phyloP scores from a whole-genome alignment of 2,329 filamentous ascomycete genomes.

The Penicillium expansum region DNA sequence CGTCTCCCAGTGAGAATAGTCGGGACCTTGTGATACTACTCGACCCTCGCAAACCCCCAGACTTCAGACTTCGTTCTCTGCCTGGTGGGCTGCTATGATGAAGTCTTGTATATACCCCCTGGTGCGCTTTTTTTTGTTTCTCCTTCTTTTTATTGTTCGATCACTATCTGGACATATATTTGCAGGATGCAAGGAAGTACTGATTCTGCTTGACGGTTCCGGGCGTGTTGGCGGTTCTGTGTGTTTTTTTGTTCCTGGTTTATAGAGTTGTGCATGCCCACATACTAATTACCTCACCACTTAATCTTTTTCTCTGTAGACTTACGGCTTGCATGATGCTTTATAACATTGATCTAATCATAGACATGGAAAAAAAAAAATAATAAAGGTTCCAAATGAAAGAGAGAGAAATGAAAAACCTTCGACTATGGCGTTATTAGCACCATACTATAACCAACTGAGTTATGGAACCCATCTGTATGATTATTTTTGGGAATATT shows the following conservation, averaged over 20 bases:
- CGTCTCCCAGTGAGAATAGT: background rate
- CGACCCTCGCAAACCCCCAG: background rate
- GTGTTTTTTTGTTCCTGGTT: background rate
- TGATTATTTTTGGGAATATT: no score
- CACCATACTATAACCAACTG: no score
- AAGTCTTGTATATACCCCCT: conserved; percentile 1
- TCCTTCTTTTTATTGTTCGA: background rate
- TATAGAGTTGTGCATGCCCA: conserved; percentile 7
- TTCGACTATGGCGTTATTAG: no score
- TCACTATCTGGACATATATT: conserved; percentile 5
- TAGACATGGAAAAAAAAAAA: no score
- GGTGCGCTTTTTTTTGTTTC: conserved; percentile 3
- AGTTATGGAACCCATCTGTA: no score
- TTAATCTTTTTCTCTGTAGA: background rate
- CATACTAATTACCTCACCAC: conserved; percentile 6
- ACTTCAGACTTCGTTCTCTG: background rate
- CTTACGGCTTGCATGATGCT: background rate
- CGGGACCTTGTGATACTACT: background rate
- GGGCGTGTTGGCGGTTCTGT: background rate
- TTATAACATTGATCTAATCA: background rate
- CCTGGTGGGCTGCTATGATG: background rate
- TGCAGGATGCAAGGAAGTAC: background rate
- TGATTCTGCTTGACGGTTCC: background rate
- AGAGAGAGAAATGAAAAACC: no score
- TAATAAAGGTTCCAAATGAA: no score